Conservation (phyloP, 208 protist species). For the Crithidia thermophila region DNA sequence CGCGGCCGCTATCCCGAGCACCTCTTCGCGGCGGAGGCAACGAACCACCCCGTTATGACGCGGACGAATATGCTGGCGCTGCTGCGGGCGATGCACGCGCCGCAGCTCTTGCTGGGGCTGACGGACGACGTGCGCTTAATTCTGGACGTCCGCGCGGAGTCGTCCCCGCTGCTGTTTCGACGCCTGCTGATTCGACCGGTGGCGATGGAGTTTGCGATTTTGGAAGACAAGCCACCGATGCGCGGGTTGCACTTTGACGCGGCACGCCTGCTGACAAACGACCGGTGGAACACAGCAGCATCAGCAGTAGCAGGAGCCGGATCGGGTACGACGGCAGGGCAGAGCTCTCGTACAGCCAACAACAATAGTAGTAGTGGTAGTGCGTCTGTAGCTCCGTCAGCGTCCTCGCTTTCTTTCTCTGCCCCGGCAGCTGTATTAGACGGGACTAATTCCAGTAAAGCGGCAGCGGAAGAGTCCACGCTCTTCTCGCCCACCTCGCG, state of each 20-base stretch:
- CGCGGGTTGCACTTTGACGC: constrained; percentile 75
- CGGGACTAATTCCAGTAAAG: too few species aligned
- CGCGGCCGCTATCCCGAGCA: constrained; percentile 67
- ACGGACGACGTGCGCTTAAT: constrained; percentile 47
- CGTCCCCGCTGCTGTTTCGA: constrained; percentile 69
- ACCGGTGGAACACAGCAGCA: constrained; percentile 44
- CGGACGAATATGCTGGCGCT: constrained; percentile 56
- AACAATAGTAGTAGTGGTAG: not conserved
- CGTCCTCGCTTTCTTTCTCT: not conserved
- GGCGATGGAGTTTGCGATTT: constrained; percentile 58
- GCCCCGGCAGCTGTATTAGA: not conserved
- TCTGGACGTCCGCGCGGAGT: constrained; percentile 67
- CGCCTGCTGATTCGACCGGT: constrained; percentile 74
- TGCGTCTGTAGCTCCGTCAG: not conserved
- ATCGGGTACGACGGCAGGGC: not conserved
- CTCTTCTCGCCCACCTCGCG: not conserved
- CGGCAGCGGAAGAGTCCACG: too few species aligned
- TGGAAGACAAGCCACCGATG: constrained; percentile 77
- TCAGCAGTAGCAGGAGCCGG: not conserved
- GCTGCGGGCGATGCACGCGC: constrained; percentile 62
- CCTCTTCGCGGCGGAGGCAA: constrained; percentile 52
- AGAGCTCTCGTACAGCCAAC: not conserved
- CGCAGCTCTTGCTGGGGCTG: constrained; percentile 75
- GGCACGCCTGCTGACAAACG: constrained; percentile 62
- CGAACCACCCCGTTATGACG: constrained; percentile 80